Evolutionary conservation across 441 rosid genomes (phyloP).

Genomic region (Corymbia calophylla): DNA sequence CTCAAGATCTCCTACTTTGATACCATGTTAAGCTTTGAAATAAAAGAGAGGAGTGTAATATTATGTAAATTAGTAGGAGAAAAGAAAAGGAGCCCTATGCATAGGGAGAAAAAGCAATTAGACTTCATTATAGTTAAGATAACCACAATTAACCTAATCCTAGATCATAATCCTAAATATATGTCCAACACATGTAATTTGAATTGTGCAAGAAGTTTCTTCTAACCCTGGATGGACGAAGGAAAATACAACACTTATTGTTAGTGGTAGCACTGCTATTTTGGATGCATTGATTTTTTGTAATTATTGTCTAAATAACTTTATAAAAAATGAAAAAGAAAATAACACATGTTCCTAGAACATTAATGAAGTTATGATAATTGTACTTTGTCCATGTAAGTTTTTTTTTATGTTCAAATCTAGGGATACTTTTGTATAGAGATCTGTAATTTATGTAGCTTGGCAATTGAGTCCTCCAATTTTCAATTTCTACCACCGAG

Average conservation of each 20-base stretch:
- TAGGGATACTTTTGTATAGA: not conserved
- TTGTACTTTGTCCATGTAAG: not conserved
- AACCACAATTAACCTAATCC: not conserved
- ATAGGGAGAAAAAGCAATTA: not conserved
- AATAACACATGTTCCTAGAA: not conserved
- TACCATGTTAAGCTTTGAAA: not conserved
- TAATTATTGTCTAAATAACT: not conserved
- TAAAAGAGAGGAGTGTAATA: not conserved
- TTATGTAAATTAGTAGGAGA: not conserved
- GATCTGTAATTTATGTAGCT: not conserved
- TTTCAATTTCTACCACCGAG: not conserved
- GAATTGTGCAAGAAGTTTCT: not conserved
- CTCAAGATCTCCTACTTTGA: not conserved
- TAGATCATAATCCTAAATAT: not conserved
- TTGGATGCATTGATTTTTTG: not conserved
- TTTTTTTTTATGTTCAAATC: not conserved
- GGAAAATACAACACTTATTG: not conserved
- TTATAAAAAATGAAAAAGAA: not conserved
- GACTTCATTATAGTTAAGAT: not conserved
- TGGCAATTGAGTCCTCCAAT: not conserved
- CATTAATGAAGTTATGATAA: not conserved
- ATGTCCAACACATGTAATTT: not conserved
- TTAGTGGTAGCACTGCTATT: not conserved
- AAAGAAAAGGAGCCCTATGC: not conserved
- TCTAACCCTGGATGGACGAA: not conserved